Evolutionary conservation across 306 rosid genomes (phyloP).

Genomic region (Dicorynia guianensis): DNA sequence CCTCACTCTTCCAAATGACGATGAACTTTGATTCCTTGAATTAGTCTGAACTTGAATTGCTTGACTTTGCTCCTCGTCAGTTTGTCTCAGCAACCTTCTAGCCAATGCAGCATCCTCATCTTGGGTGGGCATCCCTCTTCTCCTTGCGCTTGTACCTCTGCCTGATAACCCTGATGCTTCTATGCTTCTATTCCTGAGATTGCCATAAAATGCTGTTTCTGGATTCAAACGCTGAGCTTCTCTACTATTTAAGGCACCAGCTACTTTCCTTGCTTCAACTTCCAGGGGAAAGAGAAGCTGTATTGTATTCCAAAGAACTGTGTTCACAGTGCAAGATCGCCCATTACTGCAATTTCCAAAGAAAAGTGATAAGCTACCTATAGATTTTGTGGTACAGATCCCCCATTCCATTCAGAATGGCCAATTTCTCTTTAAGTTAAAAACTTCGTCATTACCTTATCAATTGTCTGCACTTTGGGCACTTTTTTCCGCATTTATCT

Average conservation of each 20-base stretch:
- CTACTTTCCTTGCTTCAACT: slow-evolving; percentile 79
- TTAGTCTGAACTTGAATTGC: slow-evolving; percentile 27
- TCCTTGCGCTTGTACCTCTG: slow-evolving; percentile 52
- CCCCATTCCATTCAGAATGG: neutral
- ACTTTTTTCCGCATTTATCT: slow-evolving; percentile 89
- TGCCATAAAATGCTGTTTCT: slow-evolving; percentile 53
- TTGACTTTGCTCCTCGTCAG: slow-evolving; percentile 18
- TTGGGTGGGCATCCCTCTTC: slow-evolving; percentile 37
- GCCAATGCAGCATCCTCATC: slow-evolving; percentile 51
- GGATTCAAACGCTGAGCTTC: slow-evolving; percentile 48
- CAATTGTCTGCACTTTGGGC: slow-evolving; percentile 94
- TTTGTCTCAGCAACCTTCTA: slow-evolving; percentile 44
- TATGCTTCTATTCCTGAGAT: slow-evolving; percentile 47
- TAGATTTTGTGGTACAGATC: neutral
- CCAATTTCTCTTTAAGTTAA: neutral
- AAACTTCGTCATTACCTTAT: slow-evolving; percentile 58
- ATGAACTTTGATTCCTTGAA: slow-evolving; percentile 23
- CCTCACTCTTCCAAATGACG: slow-evolving; percentile 37
- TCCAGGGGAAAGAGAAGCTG: slow-evolving; percentile 92
- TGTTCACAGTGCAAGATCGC: slow-evolving; percentile 87
- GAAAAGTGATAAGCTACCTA: neutral
- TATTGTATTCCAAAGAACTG: slow-evolving; percentile 97
- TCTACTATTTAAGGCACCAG: slow-evolving; percentile 45
- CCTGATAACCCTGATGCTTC: slow-evolving; percentile 31
- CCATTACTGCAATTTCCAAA: slow-evolving; percentile 68